Conservation (phyloP, 2,329 filamentous ascomycete species). For the Penicillium italicum region DNA sequence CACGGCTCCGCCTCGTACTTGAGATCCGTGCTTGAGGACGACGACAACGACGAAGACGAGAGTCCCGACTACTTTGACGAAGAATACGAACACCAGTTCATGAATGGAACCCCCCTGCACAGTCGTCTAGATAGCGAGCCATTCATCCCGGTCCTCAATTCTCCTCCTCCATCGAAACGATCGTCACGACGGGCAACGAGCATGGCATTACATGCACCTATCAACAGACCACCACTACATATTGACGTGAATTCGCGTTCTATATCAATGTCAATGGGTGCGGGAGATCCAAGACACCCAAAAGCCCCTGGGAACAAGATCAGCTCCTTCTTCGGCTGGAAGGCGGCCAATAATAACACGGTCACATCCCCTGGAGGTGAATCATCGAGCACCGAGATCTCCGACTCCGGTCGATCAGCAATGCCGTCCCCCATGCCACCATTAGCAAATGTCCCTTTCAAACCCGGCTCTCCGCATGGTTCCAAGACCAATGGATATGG, state of each 20-base stretch:
- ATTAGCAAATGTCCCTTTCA: slow-evolving; percentile 33
- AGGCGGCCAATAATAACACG: slow-evolving; percentile 34
- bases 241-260: slow-evolving; percentile 40
- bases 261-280: slow-evolving; percentile 36
- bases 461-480: slow-evolving; percentile 48
- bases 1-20: slow-evolving; percentile 19
- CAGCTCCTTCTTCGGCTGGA: slow-evolving; percentile 66
- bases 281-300: slow-evolving; percentile 39
- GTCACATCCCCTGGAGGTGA: slow-evolving; percentile 53
- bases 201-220: slow-evolving; percentile 45
- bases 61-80: slow-evolving; percentile 27
- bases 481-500: slow-evolving; percentile 52
- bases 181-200: slow-evolving; percentile 33
- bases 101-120: slow-evolving; percentile 40
- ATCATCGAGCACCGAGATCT: slow-evolving; percentile 61
- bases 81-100: slow-evolving; percentile 29
- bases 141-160: slow-evolving; percentile 64
- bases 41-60: slow-evolving; percentile 28
- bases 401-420: slow-evolving; percentile 57
- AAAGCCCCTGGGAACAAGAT: slow-evolving; percentile 57
- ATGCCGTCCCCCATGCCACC: slow-evolving; percentile 52
- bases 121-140: slow-evolving; percentile 45
- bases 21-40: slow-evolving; percentile 23
- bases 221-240: slow-evolving; percentile 42
- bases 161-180: slow-evolving; percentile 54